phyloP scores from a whole-genome alignment of 331 rosid species.

The Dryas integrifolia region DNA sequence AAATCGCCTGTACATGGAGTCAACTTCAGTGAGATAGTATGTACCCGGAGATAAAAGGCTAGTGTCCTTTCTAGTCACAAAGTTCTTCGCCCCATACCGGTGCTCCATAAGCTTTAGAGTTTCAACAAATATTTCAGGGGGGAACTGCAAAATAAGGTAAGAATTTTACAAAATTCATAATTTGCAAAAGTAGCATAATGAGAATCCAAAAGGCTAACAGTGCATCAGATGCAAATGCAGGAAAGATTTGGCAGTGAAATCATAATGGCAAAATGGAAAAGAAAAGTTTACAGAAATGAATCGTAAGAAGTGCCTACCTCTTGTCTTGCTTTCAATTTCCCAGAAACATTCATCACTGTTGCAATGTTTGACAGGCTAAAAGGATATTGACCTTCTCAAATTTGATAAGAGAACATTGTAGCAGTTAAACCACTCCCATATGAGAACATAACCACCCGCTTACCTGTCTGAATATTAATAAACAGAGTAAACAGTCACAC shows the following conservation, averaged over 20 bases:
- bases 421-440: conserved; percentile 93
- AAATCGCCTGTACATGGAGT: conserved; percentile 82
- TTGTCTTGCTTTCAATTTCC: conserved; percentile 81
- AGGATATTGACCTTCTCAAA: conserved; percentile 54
- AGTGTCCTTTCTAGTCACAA: conserved; percentile 75
- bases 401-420: conserved; percentile 80
- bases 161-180: too few species aligned
- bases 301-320: conserved; percentile 46
- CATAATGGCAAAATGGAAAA: background rate
- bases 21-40: conserved; percentile 95
- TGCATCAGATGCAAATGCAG: too few species aligned
- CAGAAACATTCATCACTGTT: conserved; percentile 60
- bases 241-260: too few species aligned
- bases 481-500: too few species aligned
- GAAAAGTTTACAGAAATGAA: conserved; percentile 14
- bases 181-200: too few species aligned
- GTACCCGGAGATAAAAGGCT: conserved; percentile 78
- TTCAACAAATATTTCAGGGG: conserved; percentile 75
- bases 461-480: conserved; percentile 20
- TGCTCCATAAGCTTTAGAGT: conserved; percentile 92
- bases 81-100: conserved; percentile 88
- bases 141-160: conserved; percentile 43
- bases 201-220: too few species aligned
- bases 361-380: conserved; percentile 87
- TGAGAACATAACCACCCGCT: conserved; percentile 78